Evolutionary conservation across 2,329 filamentous ascomycete genomes (phyloP).

Genomic region (Aspergillus arachidicola): DNA sequence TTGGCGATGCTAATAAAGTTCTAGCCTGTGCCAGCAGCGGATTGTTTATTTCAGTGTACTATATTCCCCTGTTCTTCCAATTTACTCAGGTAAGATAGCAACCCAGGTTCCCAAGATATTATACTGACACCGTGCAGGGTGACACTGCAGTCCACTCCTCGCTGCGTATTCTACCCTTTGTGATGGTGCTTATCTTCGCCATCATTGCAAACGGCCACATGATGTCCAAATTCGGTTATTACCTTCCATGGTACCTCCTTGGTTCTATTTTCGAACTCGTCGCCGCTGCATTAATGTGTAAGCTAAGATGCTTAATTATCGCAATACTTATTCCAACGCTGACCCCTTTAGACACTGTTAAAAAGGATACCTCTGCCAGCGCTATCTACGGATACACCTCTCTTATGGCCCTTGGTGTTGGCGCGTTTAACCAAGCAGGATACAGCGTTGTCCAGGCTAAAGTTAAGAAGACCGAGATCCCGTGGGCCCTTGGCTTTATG

Average conservation of each 20-base stretch:
- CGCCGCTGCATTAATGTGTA: conserved; percentile 18
- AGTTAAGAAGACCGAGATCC: not conserved
- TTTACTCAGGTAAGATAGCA: conserved; percentile 38
- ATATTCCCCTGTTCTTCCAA: conserved; percentile 58
- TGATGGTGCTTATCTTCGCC: conserved; percentile 24
- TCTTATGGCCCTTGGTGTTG: conserved; percentile 44
- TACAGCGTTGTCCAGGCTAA: conserved; percentile 9
- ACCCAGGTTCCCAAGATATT: no score
- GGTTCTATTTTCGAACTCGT: conserved; percentile 24
- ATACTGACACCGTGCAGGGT: conserved; percentile 26
- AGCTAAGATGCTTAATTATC: not conserved
- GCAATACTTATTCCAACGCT: not conserved
- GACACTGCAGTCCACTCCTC: conserved; percentile 37
- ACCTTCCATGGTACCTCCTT: conserved; percentile 32
- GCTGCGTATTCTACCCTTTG: conserved; percentile 34
- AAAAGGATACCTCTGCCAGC: conserved; percentile 14
- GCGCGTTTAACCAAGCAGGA: conserved; percentile 9
- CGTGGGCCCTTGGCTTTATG: conserved; percentile 11
- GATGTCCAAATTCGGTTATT: conserved; percentile 28
- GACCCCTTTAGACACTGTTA: conserved; percentile 3
- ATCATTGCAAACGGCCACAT: conserved; percentile 25
- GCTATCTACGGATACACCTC: conserved; percentile 35
- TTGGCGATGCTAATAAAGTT: no score
- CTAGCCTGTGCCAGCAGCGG: conserved; percentile 25
- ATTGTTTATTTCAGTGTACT: conserved; percentile 49